Percentiles rank a stretch among this genome's conserved stretches.
Evolutionary conservation across 192 early-diverging fungal species (phyloP).

Genomic region (Neocallimastix lanati): DNA sequence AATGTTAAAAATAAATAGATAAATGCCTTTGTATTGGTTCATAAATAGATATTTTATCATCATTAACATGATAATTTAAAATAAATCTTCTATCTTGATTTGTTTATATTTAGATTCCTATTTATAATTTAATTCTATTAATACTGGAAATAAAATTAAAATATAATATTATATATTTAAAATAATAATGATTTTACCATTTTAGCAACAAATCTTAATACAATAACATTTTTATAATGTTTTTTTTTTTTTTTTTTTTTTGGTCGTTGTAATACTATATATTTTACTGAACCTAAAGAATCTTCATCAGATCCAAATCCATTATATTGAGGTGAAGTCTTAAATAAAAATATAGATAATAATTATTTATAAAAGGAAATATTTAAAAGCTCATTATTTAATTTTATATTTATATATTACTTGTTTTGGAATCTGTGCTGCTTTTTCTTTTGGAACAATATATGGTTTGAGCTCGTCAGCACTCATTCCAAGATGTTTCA

Average conservation of each 20-base stretch:
- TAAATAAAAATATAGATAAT: neutral
- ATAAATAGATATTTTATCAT: slow-evolving; percentile 47
- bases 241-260: too few species aligned
- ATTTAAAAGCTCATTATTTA: too few species aligned
- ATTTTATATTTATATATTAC: neutral
- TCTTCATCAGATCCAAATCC: slow-evolving; percentile 44
- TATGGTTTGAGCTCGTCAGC: neutral
- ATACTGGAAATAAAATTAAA: too few species aligned
- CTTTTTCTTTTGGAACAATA: neutral
- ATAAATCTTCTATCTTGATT: slow-evolving; percentile 34
- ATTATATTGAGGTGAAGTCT: slow-evolving; percentile 27
- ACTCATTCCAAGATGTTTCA: neutral
- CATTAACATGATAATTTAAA: slow-evolving; percentile 32
- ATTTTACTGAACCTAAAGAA: slow-evolving; percentile 30
- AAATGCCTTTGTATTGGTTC: slow-evolving; percentile 37
- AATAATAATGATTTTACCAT: too few species aligned
- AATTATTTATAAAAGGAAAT: too few species aligned
- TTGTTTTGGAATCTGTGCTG: neutral
- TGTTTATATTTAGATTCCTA: slow-evolving; percentile 43
- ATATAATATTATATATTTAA: too few species aligned
- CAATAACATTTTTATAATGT: slow-evolving; percentile 42
- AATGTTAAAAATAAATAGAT: too few species aligned
- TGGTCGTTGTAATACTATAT: slow-evolving; percentile 38
- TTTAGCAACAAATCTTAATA: slow-evolving; percentile 33
- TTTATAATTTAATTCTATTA: too few species aligned